Conservation (phyloP, 768 basidiomycete species). For the Tricholoma terreum region DNA sequence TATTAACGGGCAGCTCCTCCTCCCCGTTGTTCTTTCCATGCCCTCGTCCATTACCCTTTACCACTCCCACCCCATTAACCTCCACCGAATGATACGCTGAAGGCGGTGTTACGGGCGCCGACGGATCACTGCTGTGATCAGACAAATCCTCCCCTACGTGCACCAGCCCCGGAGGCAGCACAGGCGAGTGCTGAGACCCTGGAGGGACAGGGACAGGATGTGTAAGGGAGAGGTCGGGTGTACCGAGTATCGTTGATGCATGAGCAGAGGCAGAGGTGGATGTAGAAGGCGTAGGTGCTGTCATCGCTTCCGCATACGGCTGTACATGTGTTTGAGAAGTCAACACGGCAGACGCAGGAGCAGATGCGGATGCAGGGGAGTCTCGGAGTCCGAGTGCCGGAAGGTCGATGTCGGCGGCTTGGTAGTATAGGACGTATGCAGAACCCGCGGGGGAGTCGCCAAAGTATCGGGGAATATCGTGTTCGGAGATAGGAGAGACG, state of each 20-base stretch:
- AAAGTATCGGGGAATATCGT: constrained; percentile 90
- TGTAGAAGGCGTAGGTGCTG: neutral
- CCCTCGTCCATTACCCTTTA: no score
- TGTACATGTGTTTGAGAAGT: neutral
- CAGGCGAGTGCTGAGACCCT: neutral
- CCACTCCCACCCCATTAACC: no score
- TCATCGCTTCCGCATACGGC: neutral
- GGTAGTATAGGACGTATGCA: constrained; percentile 97
- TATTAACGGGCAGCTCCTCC: no score
- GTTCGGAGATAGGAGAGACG: constrained; percentile 83
- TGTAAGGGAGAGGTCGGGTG: neutral
- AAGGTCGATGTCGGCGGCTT: constrained; percentile 84
- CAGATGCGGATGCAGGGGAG: neutral
- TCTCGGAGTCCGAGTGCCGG: constrained; percentile 62
- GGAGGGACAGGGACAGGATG: neutral
- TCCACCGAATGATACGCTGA: no score
- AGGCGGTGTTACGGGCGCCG: no score
- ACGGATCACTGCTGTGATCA: neutral
- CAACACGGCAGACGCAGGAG: neutral
- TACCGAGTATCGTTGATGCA: neutral
- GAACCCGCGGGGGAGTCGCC: constrained; percentile 86
- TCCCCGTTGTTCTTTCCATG: no score
- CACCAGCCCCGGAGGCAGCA: neutral
- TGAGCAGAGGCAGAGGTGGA: neutral
- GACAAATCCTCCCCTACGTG: neutral